Percentiles rank a stretch among this genome's conserved stretches.
phyloP scores from a whole-genome alignment of 305 asterid genomes.

The Fraxinus velutina region DNA sequence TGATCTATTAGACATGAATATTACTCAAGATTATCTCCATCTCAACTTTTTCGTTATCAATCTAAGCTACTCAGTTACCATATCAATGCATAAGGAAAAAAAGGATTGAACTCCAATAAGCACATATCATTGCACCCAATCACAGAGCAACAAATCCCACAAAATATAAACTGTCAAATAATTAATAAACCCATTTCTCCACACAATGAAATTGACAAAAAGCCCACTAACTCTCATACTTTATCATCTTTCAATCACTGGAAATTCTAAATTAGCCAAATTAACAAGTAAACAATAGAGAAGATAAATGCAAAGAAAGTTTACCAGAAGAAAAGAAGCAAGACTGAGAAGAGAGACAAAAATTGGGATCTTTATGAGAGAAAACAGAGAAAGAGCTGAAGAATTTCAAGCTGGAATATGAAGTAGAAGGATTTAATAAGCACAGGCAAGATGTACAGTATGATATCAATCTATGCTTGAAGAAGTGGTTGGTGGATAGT shows the following conservation, averaged over 20 bases:
- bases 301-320: neutral
- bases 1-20: neutral
- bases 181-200: conserved; percentile 9
- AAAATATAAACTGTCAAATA: neutral
- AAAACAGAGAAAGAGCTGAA: conserved; percentile 20
- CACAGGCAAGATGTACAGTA: neutral
- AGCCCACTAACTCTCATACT: conserved; percentile 10
- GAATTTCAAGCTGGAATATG: conserved; percentile 17
- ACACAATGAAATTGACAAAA: neutral
- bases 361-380: conserved; percentile 17
- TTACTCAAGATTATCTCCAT: neutral
- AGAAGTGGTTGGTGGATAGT: conserved; percentile 41
- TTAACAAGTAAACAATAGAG: neutral
- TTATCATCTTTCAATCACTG: conserved; percentile 7
- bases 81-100: neutral
- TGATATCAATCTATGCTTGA: conserved; percentile 20
- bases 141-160: conserved; percentile 1
- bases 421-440: conserved; percentile 9
- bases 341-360: conserved; percentile 22
- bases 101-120: neutral
- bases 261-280: conserved; percentile 3
- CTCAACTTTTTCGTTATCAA: neutral
- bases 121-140: neutral
- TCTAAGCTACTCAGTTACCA: neutral
- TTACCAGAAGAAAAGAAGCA: conserved; percentile 46